phyloP scores from a whole-genome alignment of 2,329 filamentous ascomycete species.

The Fonsecaea multimorphosa region DNA sequence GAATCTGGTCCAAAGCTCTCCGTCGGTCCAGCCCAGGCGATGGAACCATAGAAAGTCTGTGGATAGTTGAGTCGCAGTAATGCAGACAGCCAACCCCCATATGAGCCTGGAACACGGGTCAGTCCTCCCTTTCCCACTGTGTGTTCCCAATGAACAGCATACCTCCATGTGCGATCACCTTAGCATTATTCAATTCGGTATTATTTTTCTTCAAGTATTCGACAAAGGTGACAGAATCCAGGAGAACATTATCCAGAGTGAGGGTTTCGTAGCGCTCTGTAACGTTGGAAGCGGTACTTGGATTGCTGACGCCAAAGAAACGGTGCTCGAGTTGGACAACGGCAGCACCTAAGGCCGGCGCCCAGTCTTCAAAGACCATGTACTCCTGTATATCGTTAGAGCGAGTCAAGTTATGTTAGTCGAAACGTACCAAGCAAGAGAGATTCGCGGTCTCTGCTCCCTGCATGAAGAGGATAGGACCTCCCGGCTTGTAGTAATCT shows the following conservation, averaged over 20 bases:
- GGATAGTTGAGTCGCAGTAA: constrained; percentile 23
- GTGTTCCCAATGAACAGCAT: not conserved
- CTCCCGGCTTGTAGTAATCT: constrained; percentile 21
- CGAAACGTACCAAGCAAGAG: constrained; percentile 16
- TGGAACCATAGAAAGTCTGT: constrained; percentile 22
- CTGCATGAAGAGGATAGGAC: constrained; percentile 24
- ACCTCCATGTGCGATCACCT: constrained; percentile 24
- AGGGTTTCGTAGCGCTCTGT: constrained; percentile 11
- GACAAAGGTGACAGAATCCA: constrained; percentile 23
- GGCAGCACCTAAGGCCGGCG: constrained; percentile 13
- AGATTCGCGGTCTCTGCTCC: constrained; percentile 15
- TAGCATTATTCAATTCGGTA: constrained; percentile 13
- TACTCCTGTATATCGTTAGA: constrained; percentile 8
- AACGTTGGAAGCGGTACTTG: constrained; percentile 10
- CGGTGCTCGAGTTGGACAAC: constrained; percentile 23
- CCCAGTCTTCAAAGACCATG: constrained; percentile 18
- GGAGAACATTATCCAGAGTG: constrained; percentile 26
- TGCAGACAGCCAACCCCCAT: constrained; percentile 19
- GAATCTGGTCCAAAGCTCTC: constrained; percentile 15
- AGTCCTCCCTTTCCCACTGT: not conserved
- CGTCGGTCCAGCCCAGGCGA: constrained; percentile 19
- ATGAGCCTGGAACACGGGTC: not conserved
- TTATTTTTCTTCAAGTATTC: constrained; percentile 20
- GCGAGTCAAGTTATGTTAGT: not conserved
- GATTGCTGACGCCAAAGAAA: constrained; percentile 28